Percentiles rank a stretch among this genome's conserved stretches.
Conservation (phyloP, 345 rosid species). For the Salix dunnii region DNA sequence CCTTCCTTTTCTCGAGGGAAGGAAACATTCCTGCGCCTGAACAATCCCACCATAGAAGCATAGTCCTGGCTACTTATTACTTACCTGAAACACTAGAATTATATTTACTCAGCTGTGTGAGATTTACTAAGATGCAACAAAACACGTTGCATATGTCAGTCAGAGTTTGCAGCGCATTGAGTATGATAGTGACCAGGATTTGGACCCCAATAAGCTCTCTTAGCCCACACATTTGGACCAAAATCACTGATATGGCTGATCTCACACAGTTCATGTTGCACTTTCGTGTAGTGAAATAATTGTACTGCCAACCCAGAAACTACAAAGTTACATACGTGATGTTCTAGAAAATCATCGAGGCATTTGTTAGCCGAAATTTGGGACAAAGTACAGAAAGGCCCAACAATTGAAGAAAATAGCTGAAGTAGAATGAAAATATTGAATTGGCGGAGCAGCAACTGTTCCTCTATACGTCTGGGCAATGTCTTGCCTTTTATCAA, state of each 20-base stretch:
- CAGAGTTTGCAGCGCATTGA: neutral
- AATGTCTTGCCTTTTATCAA: neutral
- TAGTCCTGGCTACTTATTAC: slow-evolving; percentile 8
- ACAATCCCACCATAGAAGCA: slow-evolving; percentile 15
- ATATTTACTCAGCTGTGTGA: slow-evolving; percentile 6
- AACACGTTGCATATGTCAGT: slow-evolving; percentile 12
- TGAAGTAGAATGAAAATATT: neutral
- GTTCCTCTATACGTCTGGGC: neutral
- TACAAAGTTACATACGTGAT: neutral
- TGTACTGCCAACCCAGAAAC: neutral
- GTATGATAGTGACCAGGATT: neutral
- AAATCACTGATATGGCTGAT: neutral
- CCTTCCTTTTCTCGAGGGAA: slow-evolving; percentile 7
- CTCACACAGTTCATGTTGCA: neutral
- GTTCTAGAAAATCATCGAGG: neutral
- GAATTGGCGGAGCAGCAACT: neutral
- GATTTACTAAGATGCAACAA: slow-evolving; percentile 4
- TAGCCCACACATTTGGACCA: neutral
- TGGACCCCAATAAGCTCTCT: neutral
- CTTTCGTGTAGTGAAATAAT: neutral
- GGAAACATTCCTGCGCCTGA: slow-evolving; percentile 12
- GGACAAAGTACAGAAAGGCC: neutral
- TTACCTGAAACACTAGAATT: neutral
- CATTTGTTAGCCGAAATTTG: neutral
- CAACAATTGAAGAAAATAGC: neutral